Base-by-base conservation (phyloP, 768 basidiomycete genomes). In the Mrakia hoshinonis region DNA sequence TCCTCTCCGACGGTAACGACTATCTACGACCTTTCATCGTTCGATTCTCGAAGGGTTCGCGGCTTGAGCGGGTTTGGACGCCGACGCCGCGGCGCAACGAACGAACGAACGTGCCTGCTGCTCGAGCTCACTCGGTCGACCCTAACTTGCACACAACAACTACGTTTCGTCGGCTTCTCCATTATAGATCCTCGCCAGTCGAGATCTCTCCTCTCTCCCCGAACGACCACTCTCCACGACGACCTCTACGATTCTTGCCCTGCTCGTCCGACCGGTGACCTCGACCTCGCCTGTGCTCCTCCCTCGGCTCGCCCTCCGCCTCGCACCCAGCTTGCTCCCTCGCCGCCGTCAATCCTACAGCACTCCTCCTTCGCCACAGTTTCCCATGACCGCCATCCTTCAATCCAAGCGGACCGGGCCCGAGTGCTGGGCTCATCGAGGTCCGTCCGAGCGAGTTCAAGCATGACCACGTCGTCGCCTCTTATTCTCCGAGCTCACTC, bases 341-440 rank as follows among this genome's bases (percentile, higher is more conserved):
- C 34, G 15, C 36, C 36, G 18, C 9, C 58, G 29, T 36, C 34
- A 7, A 4, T 61, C 34, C 58, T 34, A 5, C 54, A 24, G 11
- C 54, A 24, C 54, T 55, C 15, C 7, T 24, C 7, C 58, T n/a
- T 20, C 58, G 9, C 2, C 34, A 20, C 58, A 31, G n/a, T 22
- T 15, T 11, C 6, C 31, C 34, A 29, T 31, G 54, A 26, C 5
- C 18, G 13, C 55, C 9, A 34, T 7, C 55, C 55, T 34, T 31
- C 55, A 58, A 38, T 61, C 58, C 31, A 61, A 61, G 36, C 58
- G 36, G 36, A 61, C 3, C 5, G 36, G 29, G 31, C 58, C 58
- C 1, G 58, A 61, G 34, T 61, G 58, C 36, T 61, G 58, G 58
- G 58, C 58, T 15, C 58, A 61, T 61, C 15, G 58, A 61, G 58